phyloP scores from a whole-genome alignment of 208 protist species.

The Spongospora subterranea region DNA sequence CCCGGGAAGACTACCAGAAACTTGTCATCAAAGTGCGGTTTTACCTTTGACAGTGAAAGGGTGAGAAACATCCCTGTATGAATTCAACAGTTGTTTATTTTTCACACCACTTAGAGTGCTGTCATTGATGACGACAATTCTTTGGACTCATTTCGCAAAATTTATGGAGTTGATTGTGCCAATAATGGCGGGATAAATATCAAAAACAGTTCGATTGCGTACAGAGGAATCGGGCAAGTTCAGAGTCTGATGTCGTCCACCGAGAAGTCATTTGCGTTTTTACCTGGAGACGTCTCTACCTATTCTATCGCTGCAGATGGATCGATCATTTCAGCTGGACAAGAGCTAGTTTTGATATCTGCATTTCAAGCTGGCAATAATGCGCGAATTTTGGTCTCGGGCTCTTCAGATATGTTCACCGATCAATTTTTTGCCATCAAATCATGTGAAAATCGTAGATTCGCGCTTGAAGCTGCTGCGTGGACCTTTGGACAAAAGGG shows the following conservation, averaged over 20 bases:
- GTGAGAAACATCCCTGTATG: background rate
- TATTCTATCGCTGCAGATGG: constrained; percentile 13
- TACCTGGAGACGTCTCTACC: background rate
- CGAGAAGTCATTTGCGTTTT: background rate
- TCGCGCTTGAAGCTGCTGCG: constrained; percentile 63
- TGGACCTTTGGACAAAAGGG: constrained; percentile 57
- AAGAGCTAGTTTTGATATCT: constrained; percentile 67
- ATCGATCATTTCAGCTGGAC: constrained; percentile 18
- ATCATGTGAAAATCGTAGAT: constrained; percentile 65
- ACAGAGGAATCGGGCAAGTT: constrained; percentile 5
- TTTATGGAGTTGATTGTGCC: background rate
- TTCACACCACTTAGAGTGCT: background rate
- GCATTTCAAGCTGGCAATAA: constrained; percentile 79
- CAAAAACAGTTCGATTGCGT: background rate
- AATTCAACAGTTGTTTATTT: background rate
- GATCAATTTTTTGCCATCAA: constrained; percentile 65
- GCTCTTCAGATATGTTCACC: constrained; percentile 74
- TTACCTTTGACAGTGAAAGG: background rate
- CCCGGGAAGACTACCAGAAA: background rate
- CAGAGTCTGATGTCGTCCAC: background rate
- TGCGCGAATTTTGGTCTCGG: constrained; percentile 72
- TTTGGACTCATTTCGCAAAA: constrained; percentile 6
- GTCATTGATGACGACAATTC: background rate
- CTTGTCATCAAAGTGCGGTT: background rate
- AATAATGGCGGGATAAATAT: background rate